These are phyloP conservation scores for Acer campestre DNA, from an alignment of 345 rosid species.

Conservation along the genomic window DNA sequence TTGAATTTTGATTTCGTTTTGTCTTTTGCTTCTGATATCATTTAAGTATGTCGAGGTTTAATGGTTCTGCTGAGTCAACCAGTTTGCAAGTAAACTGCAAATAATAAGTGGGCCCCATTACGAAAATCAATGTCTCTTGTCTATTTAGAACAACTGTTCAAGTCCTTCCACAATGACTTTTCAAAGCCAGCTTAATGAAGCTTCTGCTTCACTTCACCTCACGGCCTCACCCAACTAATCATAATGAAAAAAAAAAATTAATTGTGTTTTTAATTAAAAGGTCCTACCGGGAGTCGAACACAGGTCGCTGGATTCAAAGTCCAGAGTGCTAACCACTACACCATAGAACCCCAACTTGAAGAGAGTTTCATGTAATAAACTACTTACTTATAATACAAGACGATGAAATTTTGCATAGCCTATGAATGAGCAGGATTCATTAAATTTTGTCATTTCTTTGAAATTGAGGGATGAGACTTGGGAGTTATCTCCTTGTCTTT, in stretches of 20 bases:
- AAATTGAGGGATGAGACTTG: not conserved
- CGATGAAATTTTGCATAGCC: not conserved
- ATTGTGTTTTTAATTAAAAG: conserved; percentile 20
- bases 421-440: conserved; percentile 7
- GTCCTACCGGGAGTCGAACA: conserved; percentile 98
- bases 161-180: no score
- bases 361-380: not conserved
- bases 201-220: no score
- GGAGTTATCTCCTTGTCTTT: not conserved
- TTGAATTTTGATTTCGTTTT: conserved; percentile 1
- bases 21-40: conserved; percentile 3
- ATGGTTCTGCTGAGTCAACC: not conserved
- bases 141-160: no score
- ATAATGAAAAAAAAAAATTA: not conserved
- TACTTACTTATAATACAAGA: not conserved
- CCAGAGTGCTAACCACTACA: conserved; percentile 99
- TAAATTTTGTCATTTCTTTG: not conserved
- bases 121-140: no score
- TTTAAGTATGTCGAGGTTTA: not conserved
- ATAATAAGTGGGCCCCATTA: no score
- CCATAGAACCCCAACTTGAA: conserved; percentile 62
- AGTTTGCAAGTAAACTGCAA: not conserved
- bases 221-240: no score
- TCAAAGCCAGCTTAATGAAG: no score
- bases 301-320: conserved; percentile 98